Conservation (phyloP, 2,329 filamentous ascomycete species). For the Diaporthe sp. region DNA sequence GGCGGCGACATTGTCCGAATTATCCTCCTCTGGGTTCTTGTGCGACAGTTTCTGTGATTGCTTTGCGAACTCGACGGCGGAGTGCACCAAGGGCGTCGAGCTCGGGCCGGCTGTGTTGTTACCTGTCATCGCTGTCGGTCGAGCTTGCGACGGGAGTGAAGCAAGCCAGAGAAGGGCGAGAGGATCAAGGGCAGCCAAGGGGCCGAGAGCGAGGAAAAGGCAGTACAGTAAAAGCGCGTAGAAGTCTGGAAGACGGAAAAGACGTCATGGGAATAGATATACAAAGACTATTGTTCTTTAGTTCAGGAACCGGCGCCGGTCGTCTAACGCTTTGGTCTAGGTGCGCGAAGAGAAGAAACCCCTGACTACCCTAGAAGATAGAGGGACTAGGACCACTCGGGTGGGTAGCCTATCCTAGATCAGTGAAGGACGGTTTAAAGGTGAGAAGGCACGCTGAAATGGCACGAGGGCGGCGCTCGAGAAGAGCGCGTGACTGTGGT, state of each 20-base stretch:
- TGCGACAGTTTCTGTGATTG: slow-evolving; percentile 73
- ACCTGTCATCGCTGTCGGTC: slow-evolving; percentile 26
- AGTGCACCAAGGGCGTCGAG: slow-evolving; percentile 47
- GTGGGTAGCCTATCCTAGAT: neutral
- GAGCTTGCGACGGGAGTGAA: neutral
- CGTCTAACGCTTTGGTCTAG: neutral
- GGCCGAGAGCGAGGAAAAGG: neutral
- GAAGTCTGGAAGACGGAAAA: slow-evolving; percentile 4
- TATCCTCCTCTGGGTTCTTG: slow-evolving; percentile 50
- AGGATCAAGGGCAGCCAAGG: neutral
- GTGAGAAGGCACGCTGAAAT: neutral
- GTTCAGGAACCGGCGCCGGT: neutral
- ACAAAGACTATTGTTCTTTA: slow-evolving; percentile 32
- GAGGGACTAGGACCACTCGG: neutral
- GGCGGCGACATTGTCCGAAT: slow-evolving; percentile 64
- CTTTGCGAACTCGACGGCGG: slow-evolving; percentile 69
- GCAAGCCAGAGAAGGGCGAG: neutral
- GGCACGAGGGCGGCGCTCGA: neutral
- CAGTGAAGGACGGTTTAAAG: neutral
- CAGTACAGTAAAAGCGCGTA: neutral
- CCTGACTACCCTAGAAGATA: slow-evolving; percentile 22
- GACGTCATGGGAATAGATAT: slow-evolving; percentile 15
- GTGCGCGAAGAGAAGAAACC: neutral
- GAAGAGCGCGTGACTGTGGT: slow-evolving; percentile 4
- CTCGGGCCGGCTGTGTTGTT: neutral